phyloP scores from a whole-genome alignment of 1,284 basidiomycete genomes.

The Microbotryum lychnidis-dioicae region DNA sequence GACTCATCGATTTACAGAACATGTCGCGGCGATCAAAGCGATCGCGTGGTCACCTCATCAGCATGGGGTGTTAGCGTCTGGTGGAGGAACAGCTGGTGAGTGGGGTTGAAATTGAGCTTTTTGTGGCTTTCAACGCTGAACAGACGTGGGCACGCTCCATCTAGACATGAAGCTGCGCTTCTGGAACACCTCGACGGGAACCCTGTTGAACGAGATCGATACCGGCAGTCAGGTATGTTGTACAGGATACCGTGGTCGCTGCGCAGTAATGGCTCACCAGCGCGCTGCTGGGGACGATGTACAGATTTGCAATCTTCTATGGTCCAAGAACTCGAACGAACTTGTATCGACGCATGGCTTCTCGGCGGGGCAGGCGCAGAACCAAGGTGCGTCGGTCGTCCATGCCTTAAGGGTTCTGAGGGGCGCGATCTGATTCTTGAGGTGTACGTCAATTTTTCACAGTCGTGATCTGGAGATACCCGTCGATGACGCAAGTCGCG shows the following conservation, averaged over 20 bases:
- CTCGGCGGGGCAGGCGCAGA: conserved; percentile 84
- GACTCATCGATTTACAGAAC: conserved; percentile 89
- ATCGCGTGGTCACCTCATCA: conserved; percentile 97
- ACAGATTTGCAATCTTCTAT: conserved; percentile 93
- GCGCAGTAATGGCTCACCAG: no score
- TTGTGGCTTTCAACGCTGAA: no score
- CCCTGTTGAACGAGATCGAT: conserved; percentile 73
- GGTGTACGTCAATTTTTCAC: background rate
- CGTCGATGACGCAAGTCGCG: conserved; percentile 83
- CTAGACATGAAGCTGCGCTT: conserved; percentile 80
- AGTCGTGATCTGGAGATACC: conserved; percentile 97
- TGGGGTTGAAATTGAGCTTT: no score
- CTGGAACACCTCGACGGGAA: conserved; percentile 88
- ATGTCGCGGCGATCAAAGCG: conserved; percentile 94
- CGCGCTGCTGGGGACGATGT: background rate
- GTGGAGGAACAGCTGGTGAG: conserved; percentile 86
- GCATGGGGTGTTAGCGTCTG: conserved; percentile 80
- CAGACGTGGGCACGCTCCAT: no score
- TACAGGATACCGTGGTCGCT: background rate
- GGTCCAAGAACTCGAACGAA: conserved; percentile 89
- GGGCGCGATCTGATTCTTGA: background rate
- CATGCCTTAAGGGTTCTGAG: no score
- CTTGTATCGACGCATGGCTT: conserved; percentile 97
- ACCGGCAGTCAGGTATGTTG: conserved; percentile 79
- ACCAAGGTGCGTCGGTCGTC: conserved; percentile 50